These are phyloP conservation scores for Neofusicoccum umdonicola DNA, from an alignment of 2,329 filamentous ascomycete species.

Conservation along the genomic window DNA sequence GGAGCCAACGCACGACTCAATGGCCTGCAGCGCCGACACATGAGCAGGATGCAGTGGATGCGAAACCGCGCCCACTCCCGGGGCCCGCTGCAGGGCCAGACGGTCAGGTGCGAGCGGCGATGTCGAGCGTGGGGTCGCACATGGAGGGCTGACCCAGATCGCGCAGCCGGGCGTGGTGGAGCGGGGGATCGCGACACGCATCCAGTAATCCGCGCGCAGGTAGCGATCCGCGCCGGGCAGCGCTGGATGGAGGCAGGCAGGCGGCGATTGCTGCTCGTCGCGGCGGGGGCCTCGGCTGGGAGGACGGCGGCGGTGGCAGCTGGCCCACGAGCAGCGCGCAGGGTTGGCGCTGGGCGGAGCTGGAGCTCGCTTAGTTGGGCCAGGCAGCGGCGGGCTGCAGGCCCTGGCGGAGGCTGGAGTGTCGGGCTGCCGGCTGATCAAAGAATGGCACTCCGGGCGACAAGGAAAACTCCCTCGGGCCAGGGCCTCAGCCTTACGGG, in stretches of 20 bases:
- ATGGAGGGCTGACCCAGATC: background rate
- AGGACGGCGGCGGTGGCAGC: no score
- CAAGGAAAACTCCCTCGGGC: background rate
- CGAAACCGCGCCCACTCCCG: background rate
- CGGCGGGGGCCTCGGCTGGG: no score
- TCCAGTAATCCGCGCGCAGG: background rate
- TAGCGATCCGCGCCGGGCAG: background rate
- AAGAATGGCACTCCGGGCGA: no score
- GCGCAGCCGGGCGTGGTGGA: background rate
- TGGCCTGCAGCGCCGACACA: background rate
- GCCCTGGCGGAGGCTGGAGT: background rate
- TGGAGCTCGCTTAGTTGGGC: background rate
- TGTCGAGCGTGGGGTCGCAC: background rate
- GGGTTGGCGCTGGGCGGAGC: background rate
- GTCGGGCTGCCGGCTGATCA: no score
- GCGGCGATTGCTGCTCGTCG: background rate
- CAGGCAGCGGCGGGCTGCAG: background rate
- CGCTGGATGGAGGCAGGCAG: background rate
- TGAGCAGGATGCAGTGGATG: background rate
- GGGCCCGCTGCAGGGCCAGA: background rate
- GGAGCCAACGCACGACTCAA: background rate
- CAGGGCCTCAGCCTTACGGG: constrained; percentile 14
- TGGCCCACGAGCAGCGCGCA: no score
- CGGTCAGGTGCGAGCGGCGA: background rate
- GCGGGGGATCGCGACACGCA: background rate